Evolutionary conservation across 495 filamentous ascomycete genomes (phyloP).

Genomic region (Lophiostoma macrostomum): DNA sequence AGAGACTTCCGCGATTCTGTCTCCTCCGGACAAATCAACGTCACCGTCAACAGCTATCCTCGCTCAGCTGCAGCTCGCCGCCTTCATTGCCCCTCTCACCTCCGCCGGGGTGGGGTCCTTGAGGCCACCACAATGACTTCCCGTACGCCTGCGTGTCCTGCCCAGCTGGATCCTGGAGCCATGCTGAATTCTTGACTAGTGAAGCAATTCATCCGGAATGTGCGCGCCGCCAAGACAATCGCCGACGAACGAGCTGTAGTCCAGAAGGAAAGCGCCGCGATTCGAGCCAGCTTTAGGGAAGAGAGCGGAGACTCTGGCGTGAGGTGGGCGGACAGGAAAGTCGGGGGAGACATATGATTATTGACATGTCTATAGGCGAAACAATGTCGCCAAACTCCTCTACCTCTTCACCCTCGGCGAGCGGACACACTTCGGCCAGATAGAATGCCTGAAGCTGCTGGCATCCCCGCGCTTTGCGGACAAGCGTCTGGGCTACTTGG

Average conservation of each 20-base stretch:
- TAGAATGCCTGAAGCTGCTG: constrained; percentile 96
- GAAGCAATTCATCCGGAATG: constrained; percentile 99
- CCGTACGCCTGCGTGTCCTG: constrained; percentile 49
- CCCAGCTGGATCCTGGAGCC: neutral
- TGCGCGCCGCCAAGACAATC: constrained; percentile 96
- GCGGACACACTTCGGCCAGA: constrained; percentile 97
- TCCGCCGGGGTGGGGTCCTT: constrained; percentile 30
- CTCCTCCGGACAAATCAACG: no score
- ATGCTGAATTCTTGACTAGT: constrained; percentile 53
- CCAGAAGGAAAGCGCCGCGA: constrained; percentile 97
- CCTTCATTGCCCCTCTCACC: constrained; percentile 3
- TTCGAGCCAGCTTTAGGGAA: constrained; percentile 93
- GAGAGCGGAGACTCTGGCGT: constrained; percentile 89
- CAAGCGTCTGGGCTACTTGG: constrained; percentile 92
- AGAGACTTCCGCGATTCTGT: no score
- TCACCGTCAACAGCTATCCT: no score
- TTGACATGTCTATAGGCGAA: constrained; percentile 60
- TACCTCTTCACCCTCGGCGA: constrained; percentile 99
- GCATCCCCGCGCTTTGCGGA: constrained; percentile 97
- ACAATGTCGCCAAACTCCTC: constrained; percentile 97
- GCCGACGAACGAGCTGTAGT: constrained; percentile 97
- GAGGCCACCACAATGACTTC: constrained; percentile 60
- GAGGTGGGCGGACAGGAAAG: constrained; percentile 55
- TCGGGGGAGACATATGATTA: constrained; percentile 2
- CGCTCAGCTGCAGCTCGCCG: neutral